These are phyloP conservation scores for Exophiala phaeomuriformis DNA, from an alignment of 2,329 filamentous ascomycete genomes.

Conservation along the genomic window DNA sequence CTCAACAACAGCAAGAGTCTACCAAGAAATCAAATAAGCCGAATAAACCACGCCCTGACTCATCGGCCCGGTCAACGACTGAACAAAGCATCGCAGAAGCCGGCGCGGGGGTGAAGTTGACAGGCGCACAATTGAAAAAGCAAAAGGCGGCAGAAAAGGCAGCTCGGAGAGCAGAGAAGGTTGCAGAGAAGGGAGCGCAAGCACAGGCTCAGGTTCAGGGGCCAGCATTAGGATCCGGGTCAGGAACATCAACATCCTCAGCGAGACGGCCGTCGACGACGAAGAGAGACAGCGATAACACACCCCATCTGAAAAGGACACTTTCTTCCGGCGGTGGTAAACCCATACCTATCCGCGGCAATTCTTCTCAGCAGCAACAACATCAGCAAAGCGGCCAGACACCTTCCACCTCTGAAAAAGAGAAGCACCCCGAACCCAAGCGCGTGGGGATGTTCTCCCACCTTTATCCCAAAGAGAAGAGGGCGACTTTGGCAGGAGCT, in stretches of 20 bases:
- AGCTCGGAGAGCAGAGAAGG: constrained; percentile 66
- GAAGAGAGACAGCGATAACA: constrained; percentile 28
- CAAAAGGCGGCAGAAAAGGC: constrained; percentile 86
- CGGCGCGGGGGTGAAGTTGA: constrained; percentile 33
- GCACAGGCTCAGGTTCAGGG: constrained; percentile 23
- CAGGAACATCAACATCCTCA: constrained; percentile 29
- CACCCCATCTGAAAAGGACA: constrained; percentile 32
- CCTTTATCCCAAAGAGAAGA: constrained; percentile 68
- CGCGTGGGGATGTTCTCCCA: constrained; percentile 74
- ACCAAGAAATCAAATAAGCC: constrained; percentile 6
- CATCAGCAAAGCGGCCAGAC: constrained; percentile 28
- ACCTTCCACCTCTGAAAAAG: constrained; percentile 29
- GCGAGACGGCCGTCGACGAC: constrained; percentile 20
- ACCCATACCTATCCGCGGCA: constrained; percentile 31
- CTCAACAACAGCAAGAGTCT: background rate
- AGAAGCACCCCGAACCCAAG: constrained; percentile 43
- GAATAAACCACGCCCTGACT: constrained; percentile 9
- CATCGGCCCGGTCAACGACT: constrained; percentile 12
- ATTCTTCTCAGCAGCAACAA: constrained; percentile 20
- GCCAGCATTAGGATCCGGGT: constrained; percentile 26
- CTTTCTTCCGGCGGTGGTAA: constrained; percentile 18
- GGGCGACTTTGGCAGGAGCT: constrained; percentile 53
- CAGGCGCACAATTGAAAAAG: constrained; percentile 71
- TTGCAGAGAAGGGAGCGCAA: constrained; percentile 43
- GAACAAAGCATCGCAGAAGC: constrained; percentile 25